phyloP scores from a whole-genome alignment of 805 yeast species.

The Metschnikowia borealis region DNA sequence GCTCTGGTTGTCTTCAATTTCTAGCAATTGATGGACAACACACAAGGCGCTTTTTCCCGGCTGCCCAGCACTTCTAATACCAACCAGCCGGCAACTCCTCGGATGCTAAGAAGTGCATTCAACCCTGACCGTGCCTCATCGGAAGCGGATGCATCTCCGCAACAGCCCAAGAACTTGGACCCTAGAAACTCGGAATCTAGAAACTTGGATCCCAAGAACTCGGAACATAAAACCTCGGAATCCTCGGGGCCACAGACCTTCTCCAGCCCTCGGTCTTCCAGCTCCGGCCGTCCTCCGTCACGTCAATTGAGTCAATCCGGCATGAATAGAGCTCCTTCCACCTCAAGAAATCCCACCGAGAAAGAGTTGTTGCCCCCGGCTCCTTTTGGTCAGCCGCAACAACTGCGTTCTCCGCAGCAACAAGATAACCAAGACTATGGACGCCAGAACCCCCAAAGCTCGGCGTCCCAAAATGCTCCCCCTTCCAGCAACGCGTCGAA shows the following conservation, averaged over 20 bases:
- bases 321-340: slow-evolving; percentile 1
- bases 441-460: background rate
- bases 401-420: background rate
- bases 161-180: background rate
- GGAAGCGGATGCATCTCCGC: slow-evolving; percentile 5
- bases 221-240: background rate
- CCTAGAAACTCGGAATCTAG: background rate
- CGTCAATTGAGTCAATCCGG: slow-evolving; percentile 3
- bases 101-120: slow-evolving; percentile 57
- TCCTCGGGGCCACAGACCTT: background rate
- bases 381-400: slow-evolving; percentile 5
- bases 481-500: background rate
- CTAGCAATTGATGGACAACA: background rate
- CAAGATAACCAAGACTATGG: background rate
- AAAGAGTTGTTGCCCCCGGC: slow-evolving; percentile 15
- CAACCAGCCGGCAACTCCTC: slow-evolving; percentile 58
- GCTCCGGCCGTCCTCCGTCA: slow-evolving; percentile 2
- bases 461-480: background rate
- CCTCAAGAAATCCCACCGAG: slow-evolving; percentile 1
- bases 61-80: slow-evolving; percentile 3
- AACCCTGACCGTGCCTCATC: slow-evolving; percentile 7
- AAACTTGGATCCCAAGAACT: background rate
- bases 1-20: background rate
- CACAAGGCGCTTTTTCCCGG: background rate
- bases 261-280: background rate